phyloP scores from a whole-genome alignment of 2,329 filamentous ascomycete genomes.

The Plectosphaerella sp. region DNA sequence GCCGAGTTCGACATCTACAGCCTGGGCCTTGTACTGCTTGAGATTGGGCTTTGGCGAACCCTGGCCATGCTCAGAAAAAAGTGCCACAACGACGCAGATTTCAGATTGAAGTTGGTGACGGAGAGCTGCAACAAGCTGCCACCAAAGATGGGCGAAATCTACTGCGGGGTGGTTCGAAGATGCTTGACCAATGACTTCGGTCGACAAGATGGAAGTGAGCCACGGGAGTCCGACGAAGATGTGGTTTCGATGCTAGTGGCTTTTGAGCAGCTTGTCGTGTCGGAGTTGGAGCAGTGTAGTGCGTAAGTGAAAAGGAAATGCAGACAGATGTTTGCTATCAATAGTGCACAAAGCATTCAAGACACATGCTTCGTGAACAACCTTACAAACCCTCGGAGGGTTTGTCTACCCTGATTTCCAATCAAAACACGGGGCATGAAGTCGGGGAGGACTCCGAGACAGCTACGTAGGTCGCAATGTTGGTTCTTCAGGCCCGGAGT shows the following conservation, averaged over 20 bases:
- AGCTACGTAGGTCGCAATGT: too few relatives aligned
- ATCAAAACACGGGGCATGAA: too few relatives aligned
- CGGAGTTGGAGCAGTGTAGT: neutral
- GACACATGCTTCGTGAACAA: too few relatives aligned
- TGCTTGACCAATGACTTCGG: slow-evolving; percentile 1
- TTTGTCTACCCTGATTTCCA: too few relatives aligned
- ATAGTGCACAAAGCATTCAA: too few relatives aligned
- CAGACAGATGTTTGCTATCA: too few relatives aligned
- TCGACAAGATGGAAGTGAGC: neutral
- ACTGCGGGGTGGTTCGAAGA: neutral
- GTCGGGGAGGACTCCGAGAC: too few relatives aligned
- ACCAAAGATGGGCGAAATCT: neutral
- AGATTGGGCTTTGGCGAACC: slow-evolving; percentile 44
- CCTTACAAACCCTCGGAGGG: too few relatives aligned
- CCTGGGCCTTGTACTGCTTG: slow-evolving; percentile 44
- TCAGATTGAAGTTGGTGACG: neutral
- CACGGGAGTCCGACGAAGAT: neutral
- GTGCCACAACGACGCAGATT: neutral
- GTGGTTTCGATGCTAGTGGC: neutral
- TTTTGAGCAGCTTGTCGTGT: neutral
- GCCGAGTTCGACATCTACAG: slow-evolving; percentile 41
- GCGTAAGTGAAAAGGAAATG: neutral
- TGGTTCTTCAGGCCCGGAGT: too few relatives aligned
- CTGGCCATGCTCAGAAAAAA: slow-evolving; percentile 12
- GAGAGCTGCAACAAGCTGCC: neutral